phyloP scores from a whole-genome alignment of 208 protist genomes.

The Polymyxa betae region DNA sequence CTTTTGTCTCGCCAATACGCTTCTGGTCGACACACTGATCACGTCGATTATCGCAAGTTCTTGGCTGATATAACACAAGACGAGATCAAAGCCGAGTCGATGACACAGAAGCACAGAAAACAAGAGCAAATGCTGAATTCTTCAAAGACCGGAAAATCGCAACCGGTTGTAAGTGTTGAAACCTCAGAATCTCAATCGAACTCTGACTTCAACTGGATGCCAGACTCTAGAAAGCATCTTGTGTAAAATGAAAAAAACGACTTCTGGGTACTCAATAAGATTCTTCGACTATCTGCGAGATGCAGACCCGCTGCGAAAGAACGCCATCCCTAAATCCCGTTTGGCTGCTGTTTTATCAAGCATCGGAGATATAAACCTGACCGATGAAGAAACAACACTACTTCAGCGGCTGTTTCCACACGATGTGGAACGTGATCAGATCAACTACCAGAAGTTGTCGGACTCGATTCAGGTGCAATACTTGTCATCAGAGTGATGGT shows the following conservation, averaged over 20 bases:
- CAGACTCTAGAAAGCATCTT: not conserved
- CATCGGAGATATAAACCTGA: conserved; percentile 17
- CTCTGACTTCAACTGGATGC: not conserved
- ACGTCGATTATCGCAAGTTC: conserved; percentile 6
- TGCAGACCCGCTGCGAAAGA: conserved; percentile 19
- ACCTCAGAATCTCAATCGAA: not conserved
- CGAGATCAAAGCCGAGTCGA: not conserved
- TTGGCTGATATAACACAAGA: not conserved
- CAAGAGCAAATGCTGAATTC: not conserved
- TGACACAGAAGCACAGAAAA: not conserved
- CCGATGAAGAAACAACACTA: not conserved
- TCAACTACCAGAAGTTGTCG: conserved; percentile 6
- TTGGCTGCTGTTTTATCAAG: not conserved
- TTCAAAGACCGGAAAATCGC: not conserved
- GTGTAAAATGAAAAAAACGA: not conserved
- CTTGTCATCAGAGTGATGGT: not conserved
- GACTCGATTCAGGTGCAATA: not conserved
- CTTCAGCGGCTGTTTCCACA: conserved; percentile 29
- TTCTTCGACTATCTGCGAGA: conserved; percentile 10
- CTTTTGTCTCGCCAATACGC: not conserved
- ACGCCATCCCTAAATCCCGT: not conserved
- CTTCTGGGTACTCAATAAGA: not conserved
- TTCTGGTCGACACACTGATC: not conserved
- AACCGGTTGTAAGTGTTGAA: not conserved
- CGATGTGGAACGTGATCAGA: not conserved